Conservation (phyloP, 345 rosid species). For the Combretum micranthum region DNA sequence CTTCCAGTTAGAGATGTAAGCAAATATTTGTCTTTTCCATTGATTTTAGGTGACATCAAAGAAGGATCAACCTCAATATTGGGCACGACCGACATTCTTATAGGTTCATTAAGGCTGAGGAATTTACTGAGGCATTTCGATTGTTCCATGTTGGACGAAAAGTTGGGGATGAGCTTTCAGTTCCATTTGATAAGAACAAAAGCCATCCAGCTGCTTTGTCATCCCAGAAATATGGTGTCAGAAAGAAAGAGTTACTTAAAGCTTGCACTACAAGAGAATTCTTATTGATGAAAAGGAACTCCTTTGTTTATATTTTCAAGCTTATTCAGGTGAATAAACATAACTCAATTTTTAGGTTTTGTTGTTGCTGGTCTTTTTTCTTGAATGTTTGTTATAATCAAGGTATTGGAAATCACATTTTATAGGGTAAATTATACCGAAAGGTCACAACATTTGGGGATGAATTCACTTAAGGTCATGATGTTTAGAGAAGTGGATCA, state of each 20-base stretch:
- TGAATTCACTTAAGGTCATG: no score
- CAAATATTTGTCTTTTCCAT: neutral
- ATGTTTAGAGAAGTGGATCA: no score
- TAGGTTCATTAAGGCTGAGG: slow-evolving; percentile 23
- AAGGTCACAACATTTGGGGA: no score
- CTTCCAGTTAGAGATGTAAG: neutral
- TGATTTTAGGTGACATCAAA: slow-evolving; percentile 32
- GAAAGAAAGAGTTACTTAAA: slow-evolving; percentile 25
- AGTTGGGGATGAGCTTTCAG: slow-evolving; percentile 19
- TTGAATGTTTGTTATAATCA: no score
- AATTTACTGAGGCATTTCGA: slow-evolving; percentile 27
- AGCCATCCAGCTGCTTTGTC: slow-evolving; percentile 38
- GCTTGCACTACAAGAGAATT: slow-evolving; percentile 27
- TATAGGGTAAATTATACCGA: no score
- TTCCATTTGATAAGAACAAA: slow-evolving; percentile 23
- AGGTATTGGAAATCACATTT: no score
- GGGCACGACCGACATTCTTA: slow-evolving; percentile 27
- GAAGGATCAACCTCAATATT: slow-evolving; percentile 37
- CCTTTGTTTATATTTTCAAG: slow-evolving; percentile 35
- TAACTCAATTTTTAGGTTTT: no score
- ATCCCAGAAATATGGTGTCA: slow-evolving; percentile 23
- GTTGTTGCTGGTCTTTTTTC: no score
- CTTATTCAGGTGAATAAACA: slow-evolving; percentile 16
- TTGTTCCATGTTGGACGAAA: slow-evolving; percentile 19
- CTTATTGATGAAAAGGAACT: slow-evolving; percentile 40